A percentile compares a stretch with the other conserved stretches of the same genome.
Evolutionary conservation across 208 protist species (phyloP).

Genomic region (Leishmania lainsoni): DNA sequence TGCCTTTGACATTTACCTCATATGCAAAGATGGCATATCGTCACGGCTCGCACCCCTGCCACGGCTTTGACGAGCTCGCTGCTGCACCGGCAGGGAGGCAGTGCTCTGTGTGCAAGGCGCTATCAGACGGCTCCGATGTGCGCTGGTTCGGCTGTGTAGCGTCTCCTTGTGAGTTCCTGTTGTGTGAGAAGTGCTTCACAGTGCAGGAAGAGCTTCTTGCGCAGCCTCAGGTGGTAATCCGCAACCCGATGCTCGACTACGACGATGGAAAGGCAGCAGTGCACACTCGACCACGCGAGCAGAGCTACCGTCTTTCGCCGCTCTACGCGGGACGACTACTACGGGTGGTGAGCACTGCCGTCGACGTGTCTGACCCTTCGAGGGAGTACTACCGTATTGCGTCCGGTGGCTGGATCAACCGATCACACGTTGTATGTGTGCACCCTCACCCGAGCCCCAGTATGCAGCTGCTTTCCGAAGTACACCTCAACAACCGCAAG

Average conservation of each 20-base stretch:
- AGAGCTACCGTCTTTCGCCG: constrained; percentile 63
- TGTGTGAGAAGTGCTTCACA: constrained; percentile 83
- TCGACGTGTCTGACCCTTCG: constrained; percentile 41
- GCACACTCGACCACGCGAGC: constrained; percentile 59
- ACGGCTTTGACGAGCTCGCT: constrained; percentile 44
- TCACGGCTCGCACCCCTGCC: constrained; percentile 75
- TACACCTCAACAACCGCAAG: constrained; percentile 30
- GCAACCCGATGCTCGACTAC: constrained; percentile 56
- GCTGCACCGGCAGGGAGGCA: constrained; percentile 5
- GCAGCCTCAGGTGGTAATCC: constrained; percentile 67
- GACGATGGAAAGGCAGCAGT: constrained; percentile 49
- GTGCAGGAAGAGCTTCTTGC: constrained; percentile 72
- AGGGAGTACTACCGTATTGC: constrained; percentile 69
- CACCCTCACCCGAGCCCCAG: constrained; percentile 33
- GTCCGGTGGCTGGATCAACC: constrained; percentile 78
- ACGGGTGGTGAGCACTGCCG: constrained; percentile 68
- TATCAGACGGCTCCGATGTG: constrained; percentile 43
- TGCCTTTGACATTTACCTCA: neutral
- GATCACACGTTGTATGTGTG: constrained; percentile 64
- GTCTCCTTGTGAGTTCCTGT: constrained; percentile 45
- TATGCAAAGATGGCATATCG: constrained; percentile 17
- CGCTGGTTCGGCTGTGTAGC: constrained; percentile 64
- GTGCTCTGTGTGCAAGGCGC: constrained; percentile 72
- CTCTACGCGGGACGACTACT: constrained; percentile 67
- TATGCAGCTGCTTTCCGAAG: constrained; percentile 32